phyloP scores from a whole-genome alignment of 129 eudicot species.

The Flaveria brownii region DNA sequence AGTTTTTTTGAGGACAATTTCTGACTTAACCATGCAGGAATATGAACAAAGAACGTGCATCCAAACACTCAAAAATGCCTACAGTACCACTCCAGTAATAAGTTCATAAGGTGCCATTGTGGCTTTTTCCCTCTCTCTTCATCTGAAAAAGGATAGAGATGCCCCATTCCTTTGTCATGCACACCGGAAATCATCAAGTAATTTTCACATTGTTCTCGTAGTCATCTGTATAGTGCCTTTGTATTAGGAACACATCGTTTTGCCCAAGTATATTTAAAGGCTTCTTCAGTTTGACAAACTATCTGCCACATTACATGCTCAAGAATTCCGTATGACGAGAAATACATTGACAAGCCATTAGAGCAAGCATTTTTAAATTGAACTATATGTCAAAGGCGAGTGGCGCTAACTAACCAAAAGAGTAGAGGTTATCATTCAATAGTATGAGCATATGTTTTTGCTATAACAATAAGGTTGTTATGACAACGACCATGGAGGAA shows the following conservation, averaged over 20 bases:
- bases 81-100: too few relatives aligned
- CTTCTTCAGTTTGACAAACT: not conserved
- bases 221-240: not conserved
- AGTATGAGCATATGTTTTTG: not conserved
- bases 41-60: too few relatives aligned
- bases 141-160: too few relatives aligned
- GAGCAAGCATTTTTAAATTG: slow-evolving; percentile 1
- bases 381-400: not conserved
- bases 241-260: not conserved
- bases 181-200: not conserved
- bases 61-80: too few relatives aligned
- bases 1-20: too few relatives aligned
- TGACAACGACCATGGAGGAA: not conserved
- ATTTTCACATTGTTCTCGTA: not conserved
- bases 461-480: not conserved
- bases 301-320: not conserved
- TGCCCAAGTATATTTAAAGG: not conserved
- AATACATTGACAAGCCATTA: not conserved
- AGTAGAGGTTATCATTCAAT: not conserved
- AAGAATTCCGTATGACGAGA: not conserved
- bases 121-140: too few relatives aligned
- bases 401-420: not conserved
- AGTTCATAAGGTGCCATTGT: too few relatives aligned
- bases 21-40: too few relatives aligned
- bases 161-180: too few relatives aligned